phyloP scores from a whole-genome alignment of 495 filamentous ascomycete species.

The Tirmania nivea region DNA sequence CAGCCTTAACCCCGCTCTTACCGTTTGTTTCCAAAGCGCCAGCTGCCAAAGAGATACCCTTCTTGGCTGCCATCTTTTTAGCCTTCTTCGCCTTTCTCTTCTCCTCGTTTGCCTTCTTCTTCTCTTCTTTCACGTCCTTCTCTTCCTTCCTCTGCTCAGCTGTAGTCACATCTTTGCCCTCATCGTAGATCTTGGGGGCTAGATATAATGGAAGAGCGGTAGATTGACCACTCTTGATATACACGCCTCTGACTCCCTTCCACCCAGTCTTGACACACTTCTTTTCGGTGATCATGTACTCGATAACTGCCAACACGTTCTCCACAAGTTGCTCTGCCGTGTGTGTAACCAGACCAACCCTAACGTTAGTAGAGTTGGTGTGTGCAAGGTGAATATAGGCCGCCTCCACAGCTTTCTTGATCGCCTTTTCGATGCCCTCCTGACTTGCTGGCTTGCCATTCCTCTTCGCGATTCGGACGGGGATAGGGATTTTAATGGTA shows the following conservation, averaged over 20 bases:
- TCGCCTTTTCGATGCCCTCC: constrained; percentile 41
- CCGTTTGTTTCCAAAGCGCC: not conserved
- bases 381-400: constrained; percentile 56
- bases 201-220: constrained; percentile 80
- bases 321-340: constrained; percentile 50
- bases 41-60: not conserved
- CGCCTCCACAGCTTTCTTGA: constrained; percentile 44
- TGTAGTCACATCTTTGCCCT: constrained; percentile 55
- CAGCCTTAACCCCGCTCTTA: not conserved
- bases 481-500: constrained; percentile 63
- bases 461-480: constrained; percentile 35
- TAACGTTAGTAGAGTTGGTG: constrained; percentile 39
- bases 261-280: constrained; percentile 66
- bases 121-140: constrained; percentile 19
- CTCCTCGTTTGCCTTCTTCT: constrained; percentile 22
- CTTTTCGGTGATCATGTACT: constrained; percentile 34
- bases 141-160: constrained; percentile 27
- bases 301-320: constrained; percentile 53
- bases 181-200: constrained; percentile 71
- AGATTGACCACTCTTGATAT: constrained; percentile 73
- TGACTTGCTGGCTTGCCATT: constrained; percentile 26
- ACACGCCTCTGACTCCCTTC: constrained; percentile 58
- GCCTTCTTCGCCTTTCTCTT: constrained; percentile 34
- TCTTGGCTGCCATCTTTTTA: not conserved
- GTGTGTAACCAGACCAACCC: constrained; percentile 50